These are phyloP conservation scores for Talaromyces islandicus DNA, from an alignment of 2,329 filamentous ascomycete species.

Conservation along the genomic window DNA sequence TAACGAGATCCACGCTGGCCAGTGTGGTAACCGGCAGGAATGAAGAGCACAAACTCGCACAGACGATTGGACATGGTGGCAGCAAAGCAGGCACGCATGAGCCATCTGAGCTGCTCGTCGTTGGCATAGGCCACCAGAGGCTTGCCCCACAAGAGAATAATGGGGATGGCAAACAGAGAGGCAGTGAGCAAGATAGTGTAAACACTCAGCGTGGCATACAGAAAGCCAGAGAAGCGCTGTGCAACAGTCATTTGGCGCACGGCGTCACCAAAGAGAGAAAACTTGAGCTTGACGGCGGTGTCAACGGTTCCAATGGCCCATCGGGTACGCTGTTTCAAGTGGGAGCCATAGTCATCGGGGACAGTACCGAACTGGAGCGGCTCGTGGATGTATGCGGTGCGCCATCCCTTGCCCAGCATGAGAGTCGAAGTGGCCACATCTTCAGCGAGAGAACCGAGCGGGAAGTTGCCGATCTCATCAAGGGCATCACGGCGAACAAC, in stretches of 20 bases:
- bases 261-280: conserved; percentile 51
- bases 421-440: conserved; percentile 56
- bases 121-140: conserved; percentile 53
- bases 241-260: conserved; percentile 50
- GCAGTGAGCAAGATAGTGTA: conserved; percentile 52
- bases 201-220: conserved; percentile 51
- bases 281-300: conserved; percentile 55
- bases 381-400: conserved; percentile 56
- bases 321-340: conserved; percentile 32
- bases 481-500: conserved; percentile 54
- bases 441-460: conserved; percentile 54
- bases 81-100: conserved; percentile 52
- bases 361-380: conserved; percentile 54
- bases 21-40: conserved; percentile 55
- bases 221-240: conserved; percentile 54
- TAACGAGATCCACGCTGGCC: conserved; percentile 52
- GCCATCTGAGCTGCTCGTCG: conserved; percentile 51
- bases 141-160: conserved; percentile 53
- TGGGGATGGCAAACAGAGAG: conserved; percentile 53
- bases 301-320: conserved; percentile 47
- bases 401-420: conserved; percentile 57
- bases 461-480: conserved; percentile 57
- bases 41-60: conserved; percentile 53
- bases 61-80: conserved; percentile 48
- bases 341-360: conserved; percentile 29